A percentile compares a stretch with the other conserved stretches of the same genome.
Evolutionary conservation across 768 basidiomycete species (phyloP).

Genomic region (Leccinum uliginosum): DNA sequence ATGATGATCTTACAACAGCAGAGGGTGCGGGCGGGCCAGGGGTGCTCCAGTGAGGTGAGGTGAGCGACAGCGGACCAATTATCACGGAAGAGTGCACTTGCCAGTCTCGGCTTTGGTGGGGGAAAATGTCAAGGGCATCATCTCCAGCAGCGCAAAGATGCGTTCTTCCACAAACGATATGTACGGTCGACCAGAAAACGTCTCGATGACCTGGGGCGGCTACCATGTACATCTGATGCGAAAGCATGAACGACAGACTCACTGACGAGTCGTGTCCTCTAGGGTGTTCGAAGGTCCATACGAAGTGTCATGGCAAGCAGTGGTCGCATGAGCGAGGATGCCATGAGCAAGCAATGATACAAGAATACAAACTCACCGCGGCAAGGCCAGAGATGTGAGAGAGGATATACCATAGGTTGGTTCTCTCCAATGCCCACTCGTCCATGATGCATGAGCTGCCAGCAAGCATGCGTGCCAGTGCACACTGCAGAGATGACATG

Average conservation of each 20-base stretch:
- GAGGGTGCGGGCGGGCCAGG: too few species aligned
- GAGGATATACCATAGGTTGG: constrained; percentile 35
- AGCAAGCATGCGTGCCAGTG: too few species aligned
- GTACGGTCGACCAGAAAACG: constrained; percentile 32
- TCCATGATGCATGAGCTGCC: constrained; percentile 42
- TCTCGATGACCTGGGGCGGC: constrained; percentile 32
- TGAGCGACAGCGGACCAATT: too few species aligned
- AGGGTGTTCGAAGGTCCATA: constrained; percentile 28
- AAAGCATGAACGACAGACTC: too few species aligned
- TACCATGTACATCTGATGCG: constrained; percentile 36
- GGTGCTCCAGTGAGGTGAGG: too few species aligned
- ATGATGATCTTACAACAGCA: too few species aligned
- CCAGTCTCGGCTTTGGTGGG: constrained; percentile 31
- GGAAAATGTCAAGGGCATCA: constrained; percentile 39
- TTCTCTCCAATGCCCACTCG: constrained; percentile 33
- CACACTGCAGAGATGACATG: too few species aligned
- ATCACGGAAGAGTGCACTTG: constrained; percentile 30
- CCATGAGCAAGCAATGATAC: not conserved
- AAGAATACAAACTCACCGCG: constrained; percentile 22
- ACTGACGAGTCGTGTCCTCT: constrained; percentile 17
- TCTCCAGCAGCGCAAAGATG: constrained; percentile 37
- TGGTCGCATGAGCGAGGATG: not conserved
- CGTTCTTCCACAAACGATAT: constrained; percentile 38
- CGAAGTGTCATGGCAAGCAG: constrained; percentile 33
- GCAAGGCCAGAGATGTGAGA: constrained; percentile 40